Base-by-base conservation (phyloP, 805 yeast genomes). In the Metschnikowia hibisci region DNA sequence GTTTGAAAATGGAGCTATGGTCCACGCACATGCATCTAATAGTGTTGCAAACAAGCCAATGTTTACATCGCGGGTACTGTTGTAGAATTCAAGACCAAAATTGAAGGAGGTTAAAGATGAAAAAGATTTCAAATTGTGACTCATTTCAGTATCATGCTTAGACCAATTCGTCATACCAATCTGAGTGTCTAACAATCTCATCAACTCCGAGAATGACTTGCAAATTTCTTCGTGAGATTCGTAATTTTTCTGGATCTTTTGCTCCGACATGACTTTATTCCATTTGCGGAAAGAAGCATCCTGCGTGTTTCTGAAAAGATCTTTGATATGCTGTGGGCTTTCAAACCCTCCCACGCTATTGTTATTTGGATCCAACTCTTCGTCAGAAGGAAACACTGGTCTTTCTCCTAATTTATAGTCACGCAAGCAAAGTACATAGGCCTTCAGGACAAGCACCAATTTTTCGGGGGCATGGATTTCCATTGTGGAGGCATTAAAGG, bases 301-400 rank as follows among this genome's bases (percentile, higher is more conserved):
- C n/a, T 36, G 43, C 2, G 45, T 39, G 16, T 28, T 29, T 11
- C 46, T 45, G n/a, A 46, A 42, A n/a, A 42, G 42, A 6, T 42
- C 37, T 25, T 42, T 50, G 27, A 52, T 40, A 2, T 47, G 39
- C 6, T 39, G 42, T 13, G 38, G 41, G 25, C 32, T 37, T 11
- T 31, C 41, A 5, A 34, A 23, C 8, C 30, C 22, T 6, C 31
- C 35, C 32, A 41, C 27, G 12, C 33, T 41, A 8, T 42, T 6
- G 14, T 38, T 29, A 9, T 30, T 18, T 7, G 38, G 45, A 8
- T 31, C 39, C 3, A 34, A 25, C 14, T 42, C 43, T 32, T 71
- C 75, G 46, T 77, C 80, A 3, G 78, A 68, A 22, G 96, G 97
- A 61, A 88, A 91, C 1, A 73, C 72, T 0, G 97, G 96, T 34